Percentiles rank a stretch among this genome's conserved stretches.
Evolutionary conservation across 768 basidiomycete genomes (phyloP).

Genomic region (Kwoniella dejecticola): DNA sequence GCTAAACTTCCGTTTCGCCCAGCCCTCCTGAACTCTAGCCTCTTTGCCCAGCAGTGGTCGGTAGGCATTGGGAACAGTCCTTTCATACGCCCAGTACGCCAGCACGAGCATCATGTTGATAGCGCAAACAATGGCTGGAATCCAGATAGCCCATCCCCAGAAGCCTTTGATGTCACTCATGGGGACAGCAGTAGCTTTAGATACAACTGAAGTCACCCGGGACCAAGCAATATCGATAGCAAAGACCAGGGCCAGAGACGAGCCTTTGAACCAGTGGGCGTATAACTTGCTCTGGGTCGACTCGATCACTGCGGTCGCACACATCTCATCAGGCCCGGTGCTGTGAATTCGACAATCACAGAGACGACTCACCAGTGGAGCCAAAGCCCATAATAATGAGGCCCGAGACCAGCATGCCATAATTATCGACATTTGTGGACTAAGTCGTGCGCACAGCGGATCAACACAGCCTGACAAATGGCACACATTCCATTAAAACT

Average conservation of each 20-base stretch:
- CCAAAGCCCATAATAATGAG: constrained; percentile 52
- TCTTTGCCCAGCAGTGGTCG: constrained; percentile 36
- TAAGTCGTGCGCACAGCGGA: background rate
- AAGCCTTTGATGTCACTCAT: constrained; percentile 48
- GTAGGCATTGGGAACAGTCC: constrained; percentile 38
- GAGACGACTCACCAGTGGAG: constrained; percentile 37
- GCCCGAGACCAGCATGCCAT: constrained; percentile 42
- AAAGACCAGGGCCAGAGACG: constrained; percentile 40
- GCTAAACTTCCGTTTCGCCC: constrained; percentile 23
- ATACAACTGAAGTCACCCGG: constrained; percentile 38
- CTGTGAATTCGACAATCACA: no score
- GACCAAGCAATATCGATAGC: constrained; percentile 52
- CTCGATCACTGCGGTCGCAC: constrained; percentile 45
- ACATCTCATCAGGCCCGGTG: no score
- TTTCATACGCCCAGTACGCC: constrained; percentile 46
- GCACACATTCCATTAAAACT: constrained; percentile 9
- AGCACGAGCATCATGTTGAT: constrained; percentile 39
- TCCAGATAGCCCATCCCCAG: constrained; percentile 55
- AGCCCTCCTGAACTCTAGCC: constrained; percentile 27
- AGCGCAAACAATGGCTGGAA: constrained; percentile 45
- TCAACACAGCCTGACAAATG: background rate
- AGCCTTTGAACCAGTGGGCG: constrained; percentile 50
- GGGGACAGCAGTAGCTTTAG: constrained; percentile 45
- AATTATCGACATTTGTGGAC: constrained; percentile 33
- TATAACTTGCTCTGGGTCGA: constrained; percentile 50